Percentiles rank a stretch among this genome's conserved stretches.
These are phyloP conservation scores for Prunus dulcis DNA, from an alignment of 306 rosid genomes.

Conservation along the genomic window DNA sequence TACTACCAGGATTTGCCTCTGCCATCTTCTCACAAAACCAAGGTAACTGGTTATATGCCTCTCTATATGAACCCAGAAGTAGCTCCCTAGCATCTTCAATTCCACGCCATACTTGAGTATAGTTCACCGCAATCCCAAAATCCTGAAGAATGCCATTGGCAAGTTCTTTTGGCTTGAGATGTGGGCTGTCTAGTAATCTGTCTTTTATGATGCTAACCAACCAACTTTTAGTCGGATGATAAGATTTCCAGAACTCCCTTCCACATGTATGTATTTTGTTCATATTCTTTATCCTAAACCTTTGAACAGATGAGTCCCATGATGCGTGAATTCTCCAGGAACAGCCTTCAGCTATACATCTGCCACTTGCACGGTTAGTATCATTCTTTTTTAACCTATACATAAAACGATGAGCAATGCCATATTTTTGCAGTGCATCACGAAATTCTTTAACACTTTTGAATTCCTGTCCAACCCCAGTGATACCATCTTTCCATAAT, in stretches of 20 bases:
- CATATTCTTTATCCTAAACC: constrained; percentile 46
- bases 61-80: constrained; percentile 49
- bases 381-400: constrained; percentile 46
- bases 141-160: constrained; percentile 39
- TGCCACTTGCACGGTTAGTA: constrained; percentile 50
- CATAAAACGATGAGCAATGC: constrained; percentile 49
- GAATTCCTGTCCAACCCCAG: constrained; percentile 56
- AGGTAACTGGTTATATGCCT: constrained; percentile 46
- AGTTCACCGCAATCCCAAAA: constrained; percentile 51
- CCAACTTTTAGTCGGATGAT: constrained; percentile 54
- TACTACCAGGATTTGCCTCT: constrained; percentile 49
- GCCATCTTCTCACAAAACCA: constrained; percentile 45
- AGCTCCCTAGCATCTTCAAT: constrained; percentile 48
- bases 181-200: constrained; percentile 42
- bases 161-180: constrained; percentile 49
- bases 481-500: constrained; percentile 42
- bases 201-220: constrained; percentile 47
- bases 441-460: constrained; percentile 45
- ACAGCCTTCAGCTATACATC: constrained; percentile 41
- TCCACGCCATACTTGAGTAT: constrained; percentile 54
- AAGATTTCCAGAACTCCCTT: constrained; percentile 38
- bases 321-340: constrained; percentile 58
- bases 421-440: constrained; percentile 53
- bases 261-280: constrained; percentile 40
- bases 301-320: constrained; percentile 41